phyloP scores from a whole-genome alignment of 2,329 filamentous ascomycete species.

The Talaromyces albobiverticillius region DNA sequence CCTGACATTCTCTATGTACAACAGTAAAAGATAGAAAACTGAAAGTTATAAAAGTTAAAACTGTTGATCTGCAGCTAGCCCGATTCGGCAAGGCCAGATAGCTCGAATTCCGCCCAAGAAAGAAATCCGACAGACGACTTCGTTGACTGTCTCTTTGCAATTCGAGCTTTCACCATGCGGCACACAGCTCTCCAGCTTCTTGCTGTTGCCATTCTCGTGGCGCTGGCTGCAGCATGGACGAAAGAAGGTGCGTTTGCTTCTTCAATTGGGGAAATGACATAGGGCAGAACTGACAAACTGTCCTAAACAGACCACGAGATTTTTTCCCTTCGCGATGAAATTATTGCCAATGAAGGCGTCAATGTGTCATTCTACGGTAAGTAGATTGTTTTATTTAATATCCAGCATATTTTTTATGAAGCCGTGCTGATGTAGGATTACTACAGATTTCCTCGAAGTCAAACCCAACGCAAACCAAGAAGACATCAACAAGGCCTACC shows the following conservation, averaged over 20 bases:
- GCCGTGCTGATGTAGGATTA: no score
- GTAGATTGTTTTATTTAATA: no score
- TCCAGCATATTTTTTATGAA: no score
- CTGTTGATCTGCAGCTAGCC: no score
- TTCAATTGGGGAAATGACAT: conserved; percentile 20
- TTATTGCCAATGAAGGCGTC: conserved; percentile 69
- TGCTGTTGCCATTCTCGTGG: conserved; percentile 66
- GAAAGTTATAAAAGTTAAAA: no score
- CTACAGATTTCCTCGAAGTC: conserved; percentile 77
- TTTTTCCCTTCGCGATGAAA: conserved; percentile 89
- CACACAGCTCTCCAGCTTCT: conserved; percentile 61
- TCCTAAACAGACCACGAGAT: conserved; percentile 81
- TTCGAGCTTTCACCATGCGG: conserved; percentile 60
- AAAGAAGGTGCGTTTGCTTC: conserved; percentile 67
- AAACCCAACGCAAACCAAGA: conserved; percentile 71
- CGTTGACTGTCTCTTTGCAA: background rate
- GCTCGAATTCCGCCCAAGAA: background rate
- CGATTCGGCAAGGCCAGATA: background rate
- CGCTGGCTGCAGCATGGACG: conserved; percentile 72
- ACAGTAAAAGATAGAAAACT: no score
- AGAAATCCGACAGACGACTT: background rate
- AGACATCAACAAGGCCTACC: conserved; percentile 91
- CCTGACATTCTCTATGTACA: no score
- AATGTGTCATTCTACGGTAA: conserved; percentile 84
- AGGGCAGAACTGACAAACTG: conserved; percentile 7